These are phyloP conservation scores for Pyrenophora graminea DNA, from an alignment of 2,329 filamentous ascomycete genomes.

Conservation along the genomic window DNA sequence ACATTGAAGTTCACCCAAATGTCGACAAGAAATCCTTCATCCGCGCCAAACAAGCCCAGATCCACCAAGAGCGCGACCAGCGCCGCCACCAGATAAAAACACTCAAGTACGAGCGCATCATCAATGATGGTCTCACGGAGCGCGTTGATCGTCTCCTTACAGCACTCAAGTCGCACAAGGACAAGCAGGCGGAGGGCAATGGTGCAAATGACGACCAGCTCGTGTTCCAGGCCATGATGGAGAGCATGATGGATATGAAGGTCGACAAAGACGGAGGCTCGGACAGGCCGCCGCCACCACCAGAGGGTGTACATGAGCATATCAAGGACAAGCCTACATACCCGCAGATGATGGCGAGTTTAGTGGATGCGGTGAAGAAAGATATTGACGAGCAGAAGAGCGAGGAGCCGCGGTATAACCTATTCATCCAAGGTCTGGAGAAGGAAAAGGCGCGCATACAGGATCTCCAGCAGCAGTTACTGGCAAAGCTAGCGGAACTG, in stretches of 20 bases:
- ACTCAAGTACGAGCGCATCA: constrained; percentile 85
- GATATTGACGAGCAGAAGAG: constrained; percentile 75
- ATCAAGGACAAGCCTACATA: constrained; percentile 80
- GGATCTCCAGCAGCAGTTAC: constrained; percentile 74
- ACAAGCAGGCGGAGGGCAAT: constrained; percentile 40
- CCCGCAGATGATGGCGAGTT: constrained; percentile 96
- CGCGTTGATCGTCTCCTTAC: constrained; percentile 80
- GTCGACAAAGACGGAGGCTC: constrained; percentile 52
- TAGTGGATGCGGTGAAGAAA: constrained; percentile 91
- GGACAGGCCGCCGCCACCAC: constrained; percentile 70
- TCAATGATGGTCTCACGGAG: constrained; percentile 87
- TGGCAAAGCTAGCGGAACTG: constrained; percentile 74
- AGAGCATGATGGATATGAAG: constrained; percentile 65
- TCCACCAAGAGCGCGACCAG: constrained; percentile 86
- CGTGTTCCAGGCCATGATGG: constrained; percentile 87
- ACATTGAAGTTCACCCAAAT: constrained; percentile 97
- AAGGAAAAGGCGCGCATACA: constrained; percentile 78
- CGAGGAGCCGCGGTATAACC: constrained; percentile 66
- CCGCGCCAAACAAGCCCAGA: constrained; percentile 95
- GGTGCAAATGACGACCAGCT: constrained; percentile 68
- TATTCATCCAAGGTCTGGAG: constrained; percentile 78
- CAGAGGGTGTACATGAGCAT: constrained; percentile 76
- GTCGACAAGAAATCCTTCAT: constrained; percentile 99
- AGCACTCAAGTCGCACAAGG: constrained; percentile 73
- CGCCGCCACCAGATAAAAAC: constrained; percentile 88